Percentiles rank a stretch among this genome's conserved stretches.
phyloP scores from a whole-genome alignment of 2,329 filamentous ascomycete genomes.

The Ophiostoma sp. region DNA sequence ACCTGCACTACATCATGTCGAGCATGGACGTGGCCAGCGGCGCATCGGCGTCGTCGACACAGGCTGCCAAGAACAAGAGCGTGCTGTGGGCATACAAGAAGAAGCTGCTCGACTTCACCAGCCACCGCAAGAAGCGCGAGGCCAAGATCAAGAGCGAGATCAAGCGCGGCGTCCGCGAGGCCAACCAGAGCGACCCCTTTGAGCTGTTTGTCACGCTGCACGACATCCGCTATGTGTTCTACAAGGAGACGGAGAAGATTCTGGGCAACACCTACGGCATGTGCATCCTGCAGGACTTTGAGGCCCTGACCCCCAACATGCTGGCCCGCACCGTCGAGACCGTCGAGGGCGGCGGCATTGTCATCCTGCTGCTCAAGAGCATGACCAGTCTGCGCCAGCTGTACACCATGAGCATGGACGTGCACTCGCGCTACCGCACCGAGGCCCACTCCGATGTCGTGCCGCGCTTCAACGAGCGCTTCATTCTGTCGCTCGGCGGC shows the following conservation, averaged over 20 bases:
- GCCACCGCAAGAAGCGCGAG: conserved; percentile 96
- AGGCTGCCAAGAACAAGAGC: conserved; percentile 87
- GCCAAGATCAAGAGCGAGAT: conserved; percentile 98
- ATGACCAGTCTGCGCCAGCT: conserved; percentile 97
- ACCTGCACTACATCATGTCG: conserved; percentile 87
- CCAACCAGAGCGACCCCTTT: conserved; percentile 90
- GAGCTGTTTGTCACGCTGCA: conserved; percentile 94
- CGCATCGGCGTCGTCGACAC: conserved; percentile 2
- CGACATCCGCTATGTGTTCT: conserved; percentile 98
- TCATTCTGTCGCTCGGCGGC: conserved; percentile 89
- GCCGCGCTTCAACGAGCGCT: conserved; percentile 94
- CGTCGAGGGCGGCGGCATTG: conserved; percentile 90
- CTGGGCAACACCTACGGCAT: conserved; percentile 79
- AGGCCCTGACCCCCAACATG: conserved; percentile 94
- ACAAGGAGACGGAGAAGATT: conserved; percentile 99
- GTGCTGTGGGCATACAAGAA: conserved; percentile 98
- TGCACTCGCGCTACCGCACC: conserved; percentile 91
- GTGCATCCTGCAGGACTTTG: conserved; percentile 95
- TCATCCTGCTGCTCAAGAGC: conserved; percentile 84
- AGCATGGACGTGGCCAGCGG: conserved; percentile 45
- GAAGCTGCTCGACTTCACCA: conserved; percentile 89
- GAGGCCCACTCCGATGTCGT: conserved; percentile 94
- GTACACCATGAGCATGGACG: conserved; percentile 95
- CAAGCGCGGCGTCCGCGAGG: conserved; percentile 86
- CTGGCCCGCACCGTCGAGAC: conserved; percentile 94